phyloP scores from a whole-genome alignment of 1,139 yeast genomes.

The Taiozyma sp. region DNA sequence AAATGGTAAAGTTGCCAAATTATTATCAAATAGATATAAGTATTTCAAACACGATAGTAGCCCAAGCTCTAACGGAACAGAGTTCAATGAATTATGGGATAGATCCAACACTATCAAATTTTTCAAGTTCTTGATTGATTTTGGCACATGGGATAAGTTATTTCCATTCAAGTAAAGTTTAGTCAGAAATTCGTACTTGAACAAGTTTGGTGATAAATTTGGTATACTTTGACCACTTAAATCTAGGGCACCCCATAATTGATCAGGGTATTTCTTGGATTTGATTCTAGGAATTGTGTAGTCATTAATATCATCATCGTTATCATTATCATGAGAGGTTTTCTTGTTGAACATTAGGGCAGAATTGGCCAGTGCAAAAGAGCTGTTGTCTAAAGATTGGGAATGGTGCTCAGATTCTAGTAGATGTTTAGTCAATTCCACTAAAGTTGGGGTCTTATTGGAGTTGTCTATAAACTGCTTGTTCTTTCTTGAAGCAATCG shows the following conservation, averaged over 20 bases:
- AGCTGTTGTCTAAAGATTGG: constrained; percentile 21
- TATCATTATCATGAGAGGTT: constrained; percentile 35
- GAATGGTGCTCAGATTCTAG: constrained; percentile 40
- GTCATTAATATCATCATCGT: constrained; percentile 61
- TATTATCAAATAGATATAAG: constrained; percentile 83
- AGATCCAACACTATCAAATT: constrained; percentile 82
- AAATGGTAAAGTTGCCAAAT: constrained; percentile 66
- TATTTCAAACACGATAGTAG: constrained; percentile 74
- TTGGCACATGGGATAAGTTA: constrained; percentile 63
- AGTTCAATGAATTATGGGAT: constrained; percentile 67
- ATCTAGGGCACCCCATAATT: constrained; percentile 93
- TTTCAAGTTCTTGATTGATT: constrained; percentile 60
- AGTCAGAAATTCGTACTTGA: constrained; percentile 80
- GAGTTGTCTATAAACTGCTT: constrained; percentile 28
- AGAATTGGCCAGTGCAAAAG: constrained; percentile 24
- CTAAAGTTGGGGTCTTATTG: constrained; percentile 38
- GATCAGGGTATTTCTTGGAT: constrained; percentile 52
- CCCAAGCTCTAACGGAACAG: constrained; percentile 80
- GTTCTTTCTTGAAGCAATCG: constrained; percentile 63
- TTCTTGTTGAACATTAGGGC: constrained; percentile 59
- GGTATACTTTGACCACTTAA: constrained; percentile 84
- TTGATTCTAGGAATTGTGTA: constrained; percentile 72
- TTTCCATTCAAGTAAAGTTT: constrained; percentile 86
- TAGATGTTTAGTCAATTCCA: constrained; percentile 51
- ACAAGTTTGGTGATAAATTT: constrained; percentile 64